phyloP scores from a whole-genome alignment of 208 protist species.

The Leishmania tropica region DNA sequence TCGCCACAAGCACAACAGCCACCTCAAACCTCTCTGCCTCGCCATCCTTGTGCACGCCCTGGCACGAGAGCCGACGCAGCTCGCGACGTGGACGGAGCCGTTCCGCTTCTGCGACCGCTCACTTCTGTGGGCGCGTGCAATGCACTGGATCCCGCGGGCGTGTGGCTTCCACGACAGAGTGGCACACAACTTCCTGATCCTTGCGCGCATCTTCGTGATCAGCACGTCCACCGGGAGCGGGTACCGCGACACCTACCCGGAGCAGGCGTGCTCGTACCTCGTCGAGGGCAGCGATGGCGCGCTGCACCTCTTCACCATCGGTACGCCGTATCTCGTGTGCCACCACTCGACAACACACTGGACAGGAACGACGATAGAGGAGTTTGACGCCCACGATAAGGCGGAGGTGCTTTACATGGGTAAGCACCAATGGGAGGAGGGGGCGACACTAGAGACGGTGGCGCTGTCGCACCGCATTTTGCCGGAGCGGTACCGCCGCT shows the following conservation, averaged over 20 bases:
- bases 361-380: constrained; percentile 65
- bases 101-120: constrained; percentile 86
- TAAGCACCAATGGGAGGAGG: constrained; percentile 85
- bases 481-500: constrained; percentile 68
- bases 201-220: constrained; percentile 85
- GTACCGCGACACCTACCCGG: constrained; percentile 63
- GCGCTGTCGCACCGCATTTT: constrained; percentile 79
- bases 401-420: constrained; percentile 75
- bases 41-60: constrained; percentile 75
- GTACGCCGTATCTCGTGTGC: constrained; percentile 74
- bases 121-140: constrained; percentile 59
- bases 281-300: constrained; percentile 49
- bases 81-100: constrained; percentile 86
- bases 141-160: constrained; percentile 85
- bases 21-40: constrained; percentile 72
- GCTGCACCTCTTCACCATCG: constrained; percentile 88
- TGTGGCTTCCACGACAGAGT: constrained; percentile 68
- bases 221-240: constrained; percentile 49
- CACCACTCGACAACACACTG: constrained; percentile 73
- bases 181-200: constrained; percentile 52
- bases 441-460: constrained; percentile 73
- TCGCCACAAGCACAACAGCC: constrained; percentile 35
- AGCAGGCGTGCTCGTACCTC: constrained; percentile 83
- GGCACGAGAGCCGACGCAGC: constrained; percentile 48
- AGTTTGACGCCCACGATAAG: constrained; percentile 63